Evolutionary conservation across 768 basidiomycete species (phyloP), one percentile per base, ranked within the genome.

Genomic region (Pleurotus tuber-regium): DNA sequence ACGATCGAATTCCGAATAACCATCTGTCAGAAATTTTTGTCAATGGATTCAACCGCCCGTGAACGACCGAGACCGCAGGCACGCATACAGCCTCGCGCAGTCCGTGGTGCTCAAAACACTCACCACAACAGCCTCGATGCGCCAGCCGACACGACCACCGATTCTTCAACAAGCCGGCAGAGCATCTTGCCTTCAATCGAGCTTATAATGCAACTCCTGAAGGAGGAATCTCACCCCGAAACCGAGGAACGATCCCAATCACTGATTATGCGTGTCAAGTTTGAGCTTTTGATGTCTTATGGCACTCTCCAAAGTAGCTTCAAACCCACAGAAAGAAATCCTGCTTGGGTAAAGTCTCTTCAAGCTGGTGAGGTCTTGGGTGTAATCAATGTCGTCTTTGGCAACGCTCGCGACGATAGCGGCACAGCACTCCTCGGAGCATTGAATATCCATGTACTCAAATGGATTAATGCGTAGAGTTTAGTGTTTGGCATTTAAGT

Each of bases 1-100:
- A 53, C 61, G 2, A 65, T 71, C 42, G 60, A 59, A 19, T 79
- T 80, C 49, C 78, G 78, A 60, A 52, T 79, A 4, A 57, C 64
- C 0, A 56, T 78, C 11, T 79, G 76, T 56, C 70, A 70, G 39
- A 70, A 69, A 54, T 64, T 33, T 44, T 46, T 57, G 25, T 47
- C 50, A 29, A 35, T 51, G n/a, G 19, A 35, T 18, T 41, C 33
- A 23, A n/a, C 42, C n/a, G 21, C 25, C 8, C 18, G 23, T 35
- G 39, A 29, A 6, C 55, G 55, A n/a, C 56, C 59, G 11, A 63
- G 57, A 50, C 54, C 58, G 30, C 60, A 60, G 46, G 57, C 57
- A 9, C 63, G 62, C 16, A 62, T 56, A 18, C 63, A 61, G 41
- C 60, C 61, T n/a, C 52, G 63, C 47, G 60, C 61, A 24, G 41